phyloP scores from a whole-genome alignment of 345 rosid species.

The Syzygium jambos region DNA sequence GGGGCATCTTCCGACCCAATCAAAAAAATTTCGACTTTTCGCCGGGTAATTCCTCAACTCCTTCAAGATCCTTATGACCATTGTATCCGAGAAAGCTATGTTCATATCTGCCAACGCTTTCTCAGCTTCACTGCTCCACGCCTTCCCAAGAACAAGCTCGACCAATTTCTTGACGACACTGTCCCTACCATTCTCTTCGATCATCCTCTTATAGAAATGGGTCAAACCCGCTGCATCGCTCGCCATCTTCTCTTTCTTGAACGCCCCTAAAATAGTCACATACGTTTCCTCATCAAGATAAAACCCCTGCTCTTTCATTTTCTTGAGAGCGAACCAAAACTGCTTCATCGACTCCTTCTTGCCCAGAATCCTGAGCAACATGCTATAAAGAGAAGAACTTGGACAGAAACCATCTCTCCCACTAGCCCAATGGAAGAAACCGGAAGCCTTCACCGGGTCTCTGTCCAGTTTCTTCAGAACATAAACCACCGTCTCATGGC shows the following conservation, averaged over 20 bases:
- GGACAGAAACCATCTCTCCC: slow-evolving; percentile 45
- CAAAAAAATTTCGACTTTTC: slow-evolving; percentile 46
- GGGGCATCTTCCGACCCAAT: slow-evolving; percentile 32
- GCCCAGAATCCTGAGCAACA: slow-evolving; percentile 53
- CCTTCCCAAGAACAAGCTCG: slow-evolving; percentile 19
- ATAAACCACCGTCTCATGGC: slow-evolving; percentile 62
- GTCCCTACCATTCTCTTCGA: slow-evolving; percentile 50
- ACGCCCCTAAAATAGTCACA: slow-evolving; percentile 21
- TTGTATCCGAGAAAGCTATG: slow-evolving; percentile 38
- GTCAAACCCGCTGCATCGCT: slow-evolving; percentile 47
- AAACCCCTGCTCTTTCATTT: slow-evolving; percentile 66
- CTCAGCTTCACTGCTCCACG: slow-evolving; percentile 50
- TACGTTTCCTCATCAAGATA: slow-evolving; percentile 66
- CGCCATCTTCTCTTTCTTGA: slow-evolving; percentile 40
- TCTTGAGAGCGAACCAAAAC: slow-evolving; percentile 50
- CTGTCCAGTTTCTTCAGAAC: slow-evolving; percentile 49
- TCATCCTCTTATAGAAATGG: slow-evolving; percentile 62
- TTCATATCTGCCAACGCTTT: slow-evolving; percentile 42
- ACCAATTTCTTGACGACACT: slow-evolving; percentile 28
- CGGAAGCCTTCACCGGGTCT: slow-evolving; percentile 45
- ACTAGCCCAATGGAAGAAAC: slow-evolving; percentile 63
- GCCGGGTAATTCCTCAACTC: slow-evolving; percentile 45
- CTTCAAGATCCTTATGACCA: slow-evolving; percentile 62
- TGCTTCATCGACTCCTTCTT: slow-evolving; percentile 40
- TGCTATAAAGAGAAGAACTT: slow-evolving; percentile 52